Evolutionary conservation across 2,329 filamentous ascomycete species (phyloP), one percentile per base, ranked within the genome.

Genomic region (Penicillium aurantiogriseum): DNA sequence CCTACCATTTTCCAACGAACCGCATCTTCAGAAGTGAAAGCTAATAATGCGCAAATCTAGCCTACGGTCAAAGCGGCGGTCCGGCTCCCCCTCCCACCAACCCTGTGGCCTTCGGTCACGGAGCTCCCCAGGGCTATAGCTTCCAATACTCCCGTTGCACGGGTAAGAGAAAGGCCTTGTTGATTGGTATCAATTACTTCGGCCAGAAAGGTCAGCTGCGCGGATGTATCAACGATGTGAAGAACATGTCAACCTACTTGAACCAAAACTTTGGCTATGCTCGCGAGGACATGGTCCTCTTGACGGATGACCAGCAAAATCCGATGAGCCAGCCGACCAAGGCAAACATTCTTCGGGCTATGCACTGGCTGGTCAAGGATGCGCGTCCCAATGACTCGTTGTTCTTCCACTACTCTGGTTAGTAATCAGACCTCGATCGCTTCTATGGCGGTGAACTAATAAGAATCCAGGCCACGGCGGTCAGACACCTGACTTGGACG

Each of bases 331-430:
- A 96, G 77, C 93, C 93, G 9, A 96, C 92, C 5, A 97, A 97
- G 76, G 89, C 91, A 65, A 97, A 97, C 71, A 96, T 97, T 55
- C 76, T 97, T 38, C 85, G 93, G 52, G 93, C 93, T 31, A 97
- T 97, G 93, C 92, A 97, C 73, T 97, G 93, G 93, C 80, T 97
- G 21, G 91, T 97, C 57, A 96, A 96, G 77, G 92, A 96, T 71
- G 92, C 93, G 5, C 85, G 85, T 57, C 90, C 92, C 0, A 96
- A 97, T 71, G 93, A 97, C 73, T 96, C 93, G 5, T 83, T 97
- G 7, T 97, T 97, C 78, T 97, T 97, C 80, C 93, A 97, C 77
- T 97, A 96, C 74, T 96, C 92, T 39, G 92, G 90, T 92, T 77
- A 66, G 84, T 71, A 39, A 8, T 25, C 2, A 36, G 27, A 17